phyloP scores from a whole-genome alignment of 2,329 filamentous ascomycete species.

The Nemania abortiva region DNA sequence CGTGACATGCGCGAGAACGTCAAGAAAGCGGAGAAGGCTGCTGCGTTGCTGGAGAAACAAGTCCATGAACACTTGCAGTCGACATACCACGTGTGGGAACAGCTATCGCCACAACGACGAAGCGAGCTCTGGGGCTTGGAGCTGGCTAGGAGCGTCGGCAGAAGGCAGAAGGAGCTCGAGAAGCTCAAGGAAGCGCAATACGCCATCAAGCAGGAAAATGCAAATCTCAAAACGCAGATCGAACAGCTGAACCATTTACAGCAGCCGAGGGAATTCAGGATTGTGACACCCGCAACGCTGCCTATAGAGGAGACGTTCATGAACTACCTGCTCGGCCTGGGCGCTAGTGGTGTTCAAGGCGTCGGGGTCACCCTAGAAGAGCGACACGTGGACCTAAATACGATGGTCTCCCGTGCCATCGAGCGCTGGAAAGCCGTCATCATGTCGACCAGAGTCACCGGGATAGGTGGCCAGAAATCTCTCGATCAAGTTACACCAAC shows the following conservation, averaged over 20 bases:
- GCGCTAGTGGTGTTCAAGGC: constrained; percentile 54
- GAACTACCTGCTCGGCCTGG: constrained; percentile 60
- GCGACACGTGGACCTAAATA: constrained; percentile 64
- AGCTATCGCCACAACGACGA: constrained; percentile 67
- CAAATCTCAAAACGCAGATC: constrained; percentile 68
- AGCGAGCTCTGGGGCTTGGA: constrained; percentile 72
- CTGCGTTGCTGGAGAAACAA: constrained; percentile 73
- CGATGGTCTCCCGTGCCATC: constrained; percentile 66
- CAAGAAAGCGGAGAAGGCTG: constrained; percentile 63
- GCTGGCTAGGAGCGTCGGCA: constrained; percentile 69
- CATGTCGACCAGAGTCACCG: constrained; percentile 61
- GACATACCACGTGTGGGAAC: constrained; percentile 81
- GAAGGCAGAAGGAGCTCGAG: constrained; percentile 67
- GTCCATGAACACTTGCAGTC: constrained; percentile 81
- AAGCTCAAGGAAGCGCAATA: constrained; percentile 64
- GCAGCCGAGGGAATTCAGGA: constrained; percentile 70
- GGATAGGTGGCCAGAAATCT: constrained; percentile 64
- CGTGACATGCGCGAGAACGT: constrained; percentile 61
- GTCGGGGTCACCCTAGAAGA: constrained; percentile 65
- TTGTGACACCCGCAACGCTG: constrained; percentile 64
- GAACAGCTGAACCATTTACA: constrained; percentile 70
- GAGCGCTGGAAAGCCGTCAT: constrained; percentile 73
- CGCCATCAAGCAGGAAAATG: constrained; percentile 66
- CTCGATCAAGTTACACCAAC: constrained; percentile 56
- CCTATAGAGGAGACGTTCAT: constrained; percentile 64